Base-by-base conservation (phyloP, 1,284 basidiomycete genomes). In the Cutaneotrichosporon daszewskae region DNA sequence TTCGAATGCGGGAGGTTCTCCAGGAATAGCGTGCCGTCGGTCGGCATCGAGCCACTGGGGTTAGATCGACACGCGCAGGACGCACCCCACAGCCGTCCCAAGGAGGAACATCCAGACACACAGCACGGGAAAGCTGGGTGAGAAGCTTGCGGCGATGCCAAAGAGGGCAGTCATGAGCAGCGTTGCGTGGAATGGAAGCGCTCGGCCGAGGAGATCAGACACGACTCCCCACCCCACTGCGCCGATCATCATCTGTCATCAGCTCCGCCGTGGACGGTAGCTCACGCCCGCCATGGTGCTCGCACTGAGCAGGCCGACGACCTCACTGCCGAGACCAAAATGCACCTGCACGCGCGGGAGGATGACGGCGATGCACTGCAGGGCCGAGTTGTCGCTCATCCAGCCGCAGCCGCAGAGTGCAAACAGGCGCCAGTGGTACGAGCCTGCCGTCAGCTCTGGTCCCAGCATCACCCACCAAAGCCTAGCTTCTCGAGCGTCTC, bases 1-100 rank as follows among this genome's bases (percentile, higher is more conserved):
- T 91, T 91, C 16, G 81, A 79, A 55, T 84, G 82, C 0, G 94
- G 94, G 72, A 96, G 83, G 59, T 95, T 91, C 66, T 98, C 94
- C 4, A 96, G 77, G 39, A 97, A 81, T 5, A 95, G 79, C 0
- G 90, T 95, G 3, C 92, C 92, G 59, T 97, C 92, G 0, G 91
- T 96, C 0, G 92, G 94, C 89, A 96, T 94, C 2, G 87, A 91
- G 10, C 88, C 67, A 11, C 66, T 68, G 43, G 5, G 2, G 39
- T 47, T 20, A 47, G 39, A 24, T 12, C 22, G 25, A 12, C 5
- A 8, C 1, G 18, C 6, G 4, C 14, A 31, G 28, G 28, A n/a
- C 28, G 9, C 32, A 72, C 69, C 66, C 67, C 1, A 96, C 87
- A 4, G 91, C 87, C 37, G 84, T 92, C 2, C 94, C 94, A 1